Percentiles rank a stretch among this genome's conserved stretches.
phyloP scores from a whole-genome alignment of 2,329 filamentous ascomycete species.

The Boeremia exigua region DNA sequence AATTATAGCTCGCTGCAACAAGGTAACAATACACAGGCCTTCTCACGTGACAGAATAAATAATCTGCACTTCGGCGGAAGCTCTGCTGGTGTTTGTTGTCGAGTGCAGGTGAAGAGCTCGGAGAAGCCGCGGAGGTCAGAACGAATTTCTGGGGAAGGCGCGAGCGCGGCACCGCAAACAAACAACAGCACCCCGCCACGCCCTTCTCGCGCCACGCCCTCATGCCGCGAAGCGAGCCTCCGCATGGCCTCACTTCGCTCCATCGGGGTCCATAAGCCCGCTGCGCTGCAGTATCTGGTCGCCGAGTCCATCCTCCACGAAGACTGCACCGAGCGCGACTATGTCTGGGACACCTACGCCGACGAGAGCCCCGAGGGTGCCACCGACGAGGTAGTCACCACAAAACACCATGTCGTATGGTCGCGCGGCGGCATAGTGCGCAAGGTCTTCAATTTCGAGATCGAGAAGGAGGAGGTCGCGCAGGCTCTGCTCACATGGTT shows the following conservation, averaged over 20 bases:
- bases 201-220: conserved; percentile 18
- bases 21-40: neutral
- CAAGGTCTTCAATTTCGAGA: conserved; percentile 82
- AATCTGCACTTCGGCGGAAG: neutral
- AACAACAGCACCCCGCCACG: conserved; percentile 17
- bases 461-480: conserved; percentile 84
- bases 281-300: conserved; percentile 81
- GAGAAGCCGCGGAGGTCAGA: conserved; percentile 21
- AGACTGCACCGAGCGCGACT: conserved; percentile 69
- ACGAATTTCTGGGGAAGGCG: conserved; percentile 17
- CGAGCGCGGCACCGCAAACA: conserved; percentile 36
- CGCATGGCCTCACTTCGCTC: conserved; percentile 89
- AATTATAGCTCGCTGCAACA: neutral
- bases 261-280: conserved; percentile 87
- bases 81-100: neutral
- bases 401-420: conserved; percentile 82
- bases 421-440: conserved; percentile 84
- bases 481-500: conserved; percentile 89
- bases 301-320: conserved; percentile 76
- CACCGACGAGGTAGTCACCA: conserved; percentile 83
- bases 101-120: conserved; percentile 15
- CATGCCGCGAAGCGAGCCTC: conserved; percentile 40
- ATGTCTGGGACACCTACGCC: conserved; percentile 74
- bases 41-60: neutral
- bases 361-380: conserved; percentile 52